Conservation (phyloP, 1,284 basidiomycete genomes). For the Cryptococcus deneoformans region DNA sequence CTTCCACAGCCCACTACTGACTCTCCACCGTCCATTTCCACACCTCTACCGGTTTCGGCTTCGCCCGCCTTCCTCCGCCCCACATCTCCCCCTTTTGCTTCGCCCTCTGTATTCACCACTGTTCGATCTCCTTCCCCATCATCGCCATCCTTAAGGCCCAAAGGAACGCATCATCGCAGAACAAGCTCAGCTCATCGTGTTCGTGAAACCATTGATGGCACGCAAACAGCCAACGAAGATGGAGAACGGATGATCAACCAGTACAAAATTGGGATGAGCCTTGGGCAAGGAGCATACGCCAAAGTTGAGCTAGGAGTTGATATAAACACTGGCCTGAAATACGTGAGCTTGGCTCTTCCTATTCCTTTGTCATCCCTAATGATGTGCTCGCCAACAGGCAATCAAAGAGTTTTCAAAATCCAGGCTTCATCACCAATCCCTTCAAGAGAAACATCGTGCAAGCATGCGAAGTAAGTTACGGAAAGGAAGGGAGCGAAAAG, state of each 20-base stretch:
- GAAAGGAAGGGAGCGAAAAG: not conserved
- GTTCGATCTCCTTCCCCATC: conserved; percentile 23
- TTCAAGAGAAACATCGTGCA: conserved; percentile 35
- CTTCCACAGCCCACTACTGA: not conserved
- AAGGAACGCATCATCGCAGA: conserved; percentile 27
- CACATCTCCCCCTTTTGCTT: conserved; percentile 5
- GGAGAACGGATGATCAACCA: conserved; percentile 49
- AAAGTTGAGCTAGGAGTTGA: conserved; percentile 48
- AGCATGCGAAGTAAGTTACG: conserved; percentile 10
- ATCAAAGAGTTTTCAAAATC: conserved; percentile 52
- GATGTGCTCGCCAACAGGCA: conserved; percentile 27
- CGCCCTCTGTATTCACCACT: not conserved
- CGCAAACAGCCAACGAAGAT: conserved; percentile 36
- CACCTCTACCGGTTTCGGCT: conserved; percentile 3
- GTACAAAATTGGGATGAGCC: conserved; percentile 44
- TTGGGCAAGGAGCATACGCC: conserved; percentile 50
- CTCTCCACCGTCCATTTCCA: not conserved
- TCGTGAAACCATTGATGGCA: conserved; percentile 45
- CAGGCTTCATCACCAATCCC: conserved; percentile 39
- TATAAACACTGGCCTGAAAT: conserved; percentile 45
- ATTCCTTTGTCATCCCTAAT: not conserved
- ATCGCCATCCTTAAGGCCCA: conserved; percentile 22
- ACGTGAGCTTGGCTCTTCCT: conserved; percentile 29
- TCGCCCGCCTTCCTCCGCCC: conserved; percentile 6
- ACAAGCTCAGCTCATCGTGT: conserved; percentile 43